Conservation (phyloP, 352 stramenopile species). For the Phytophthora europaea region DNA sequence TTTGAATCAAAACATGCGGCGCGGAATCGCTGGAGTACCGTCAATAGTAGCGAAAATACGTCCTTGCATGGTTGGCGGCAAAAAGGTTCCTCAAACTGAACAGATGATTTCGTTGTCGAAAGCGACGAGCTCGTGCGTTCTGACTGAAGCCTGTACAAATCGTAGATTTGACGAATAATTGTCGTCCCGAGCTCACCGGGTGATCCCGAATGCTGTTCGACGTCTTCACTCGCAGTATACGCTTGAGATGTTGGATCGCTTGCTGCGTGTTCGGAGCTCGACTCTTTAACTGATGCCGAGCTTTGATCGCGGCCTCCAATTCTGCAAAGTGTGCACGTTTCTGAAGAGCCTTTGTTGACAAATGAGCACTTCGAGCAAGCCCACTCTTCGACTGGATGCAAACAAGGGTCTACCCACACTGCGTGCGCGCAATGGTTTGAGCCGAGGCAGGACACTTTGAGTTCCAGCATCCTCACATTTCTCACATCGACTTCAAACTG, state of each 20-base stretch:
- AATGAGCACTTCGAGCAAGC: slow-evolving; percentile 70
- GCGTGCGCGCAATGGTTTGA: slow-evolving; percentile 86
- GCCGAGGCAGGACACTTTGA: slow-evolving; percentile 72
- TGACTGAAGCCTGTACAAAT: slow-evolving; percentile 39
- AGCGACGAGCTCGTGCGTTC: slow-evolving; percentile 2
- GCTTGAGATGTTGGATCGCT: slow-evolving; percentile 1
- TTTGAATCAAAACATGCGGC: slow-evolving; percentile 1
- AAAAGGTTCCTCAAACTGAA: slow-evolving; percentile 84
- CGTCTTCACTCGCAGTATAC: background rate
- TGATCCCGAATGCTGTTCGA: slow-evolving; percentile 10
- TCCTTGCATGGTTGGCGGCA: slow-evolving; percentile 70
- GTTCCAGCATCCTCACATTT: slow-evolving; percentile 80
- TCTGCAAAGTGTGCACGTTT: slow-evolving; percentile 63
- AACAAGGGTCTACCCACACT: slow-evolving; percentile 82
- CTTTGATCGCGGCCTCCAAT: slow-evolving; percentile 37
- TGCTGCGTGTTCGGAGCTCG: background rate
- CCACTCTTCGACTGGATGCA: slow-evolving; percentile 81
- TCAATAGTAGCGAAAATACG: slow-evolving; percentile 61
- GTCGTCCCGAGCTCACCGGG: slow-evolving; percentile 30
- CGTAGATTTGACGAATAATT: slow-evolving; percentile 45
- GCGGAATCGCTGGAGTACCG: slow-evolving; percentile 58
- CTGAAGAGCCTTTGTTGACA: slow-evolving; percentile 71
- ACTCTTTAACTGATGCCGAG: background rate
- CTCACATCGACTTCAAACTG: slow-evolving; percentile 69
- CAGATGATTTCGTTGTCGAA: slow-evolving; percentile 10